Evolutionary conservation across 176 grass and related monocot species (phyloP), one percentile per base, ranked within the genome.

Genomic region (Panicum miliaceum): DNA sequence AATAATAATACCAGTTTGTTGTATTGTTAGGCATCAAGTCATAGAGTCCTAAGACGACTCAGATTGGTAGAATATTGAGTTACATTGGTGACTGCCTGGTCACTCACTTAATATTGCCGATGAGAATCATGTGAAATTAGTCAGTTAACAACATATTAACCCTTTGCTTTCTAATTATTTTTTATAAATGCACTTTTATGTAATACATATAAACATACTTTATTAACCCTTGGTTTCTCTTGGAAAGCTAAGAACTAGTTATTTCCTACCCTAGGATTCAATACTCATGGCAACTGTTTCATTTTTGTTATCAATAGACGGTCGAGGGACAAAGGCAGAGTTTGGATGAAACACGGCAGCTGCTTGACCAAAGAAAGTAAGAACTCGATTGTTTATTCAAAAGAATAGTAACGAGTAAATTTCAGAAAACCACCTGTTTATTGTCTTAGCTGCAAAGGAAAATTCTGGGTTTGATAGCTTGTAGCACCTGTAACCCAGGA

Each of bases 341-440:
- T 85, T 80, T 85, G 69, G 87, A 89, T 51, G 87, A 89, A 84
- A 89, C 76, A 0, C 58, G 51, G 0, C 68, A 89, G 50, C 51
- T 89, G 22, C 87, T 89, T 75, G 87, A 89, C 68, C 82, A 89
- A 80, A 84, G 82, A 54, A 89, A 84, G 87, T 89, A 84, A 75
- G 86, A 15, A 22, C 7, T 73, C 37, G n/a, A 8, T 65, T 23
- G 15, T 5, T 67, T 4, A 22, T 4, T 62, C 12, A 36, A 22
- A 8, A 12, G 57, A 19, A 27, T n/a, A 42, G 65, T 19, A 40
- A 65, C 1, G 6, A 37, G 0, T 29, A 64, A 64, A 79, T 4
- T 64, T 74, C 8, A 8, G 26, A 79, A 45, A 65, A 66, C 27
- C 0, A 34, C 19, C 36, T 68, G 22, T 40, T 52, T 68, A 19